Percentiles rank a stretch among this genome's conserved stretches.
phyloP scores from a whole-genome alignment of 805 yeast species.

The Pichia occidentalis region DNA sequence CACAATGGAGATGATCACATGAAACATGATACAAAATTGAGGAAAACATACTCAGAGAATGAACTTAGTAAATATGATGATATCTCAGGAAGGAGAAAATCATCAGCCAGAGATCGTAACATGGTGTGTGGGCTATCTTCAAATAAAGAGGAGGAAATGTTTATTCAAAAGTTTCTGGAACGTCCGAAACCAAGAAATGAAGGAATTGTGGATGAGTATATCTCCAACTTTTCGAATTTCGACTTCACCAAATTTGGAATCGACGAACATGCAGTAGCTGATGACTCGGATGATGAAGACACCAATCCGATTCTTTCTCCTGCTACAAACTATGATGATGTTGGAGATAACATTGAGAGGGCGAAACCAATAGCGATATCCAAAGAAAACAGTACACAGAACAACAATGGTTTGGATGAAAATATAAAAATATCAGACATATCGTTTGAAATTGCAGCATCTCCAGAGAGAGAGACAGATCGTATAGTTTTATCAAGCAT shows the following conservation, averaged over 20 bases:
- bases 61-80: conserved; percentile 56
- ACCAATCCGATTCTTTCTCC: too few relatives aligned
- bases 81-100: conserved; percentile 23
- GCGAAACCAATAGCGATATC: conserved; percentile 27
- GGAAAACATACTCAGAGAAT: conserved; percentile 58
- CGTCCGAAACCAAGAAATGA: too few relatives aligned
- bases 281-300: conserved; percentile 10
- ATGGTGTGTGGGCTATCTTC: too few relatives aligned
- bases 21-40: conserved; percentile 26
- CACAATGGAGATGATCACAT: background rate
- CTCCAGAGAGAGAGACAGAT: conserved; percentile 35
- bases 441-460: conserved; percentile 23
- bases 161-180: too few relatives aligned
- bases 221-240: conserved; percentile 53
- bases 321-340: too few relatives aligned
- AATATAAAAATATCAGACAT: conserved; percentile 15
- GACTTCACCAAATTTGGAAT: conserved; percentile 18
- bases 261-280: conserved; percentile 10
- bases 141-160: too few relatives aligned
- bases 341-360: too few relatives aligned
- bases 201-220: conserved; percentile 70
- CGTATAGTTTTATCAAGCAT: conserved; percentile 37
- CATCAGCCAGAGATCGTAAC: conserved; percentile 15
- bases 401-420: conserved; percentile 3
- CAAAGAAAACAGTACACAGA: conserved; percentile 1